Evolutionary conservation across 495 filamentous ascomycete species (phyloP).

Genomic region (Aspergillus diversus): DNA sequence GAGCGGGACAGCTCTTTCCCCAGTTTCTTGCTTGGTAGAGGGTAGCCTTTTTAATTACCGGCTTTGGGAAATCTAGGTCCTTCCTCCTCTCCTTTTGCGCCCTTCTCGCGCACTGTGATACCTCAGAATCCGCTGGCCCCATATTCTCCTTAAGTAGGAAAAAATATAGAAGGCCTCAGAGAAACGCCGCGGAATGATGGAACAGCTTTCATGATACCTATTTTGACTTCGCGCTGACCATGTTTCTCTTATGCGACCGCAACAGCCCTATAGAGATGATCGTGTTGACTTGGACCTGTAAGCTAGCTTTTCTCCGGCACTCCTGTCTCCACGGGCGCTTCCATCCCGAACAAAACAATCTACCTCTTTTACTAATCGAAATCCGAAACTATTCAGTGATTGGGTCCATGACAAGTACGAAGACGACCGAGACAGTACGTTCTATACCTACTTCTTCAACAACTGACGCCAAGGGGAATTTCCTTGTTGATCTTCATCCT

Average conservation of each 20-base stretch:
- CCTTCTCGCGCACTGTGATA: slow-evolving; percentile 45
- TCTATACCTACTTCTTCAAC: slow-evolving; percentile 30
- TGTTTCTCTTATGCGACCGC: slow-evolving; percentile 47
- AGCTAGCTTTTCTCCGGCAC: slow-evolving; percentile 11
- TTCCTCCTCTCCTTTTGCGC: slow-evolving; percentile 43
- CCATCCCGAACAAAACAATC: slow-evolving; percentile 3
- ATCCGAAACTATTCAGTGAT: slow-evolving; percentile 57
- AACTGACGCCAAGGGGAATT: background rate
- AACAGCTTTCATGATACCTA: slow-evolving; percentile 48
- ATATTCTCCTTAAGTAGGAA: slow-evolving; percentile 35
- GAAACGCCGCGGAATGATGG: slow-evolving; percentile 39
- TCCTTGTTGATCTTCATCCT: slow-evolving; percentile 10
- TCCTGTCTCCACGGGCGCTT: slow-evolving; percentile 5
- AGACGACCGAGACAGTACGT: slow-evolving; percentile 58
- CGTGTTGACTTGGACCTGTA: slow-evolving; percentile 61
- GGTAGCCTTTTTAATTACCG: slow-evolving; percentile 39
- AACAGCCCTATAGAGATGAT: slow-evolving; percentile 61
- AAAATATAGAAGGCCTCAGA: slow-evolving; percentile 34
- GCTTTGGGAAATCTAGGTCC: slow-evolving; percentile 40
- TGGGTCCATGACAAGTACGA: slow-evolving; percentile 92
- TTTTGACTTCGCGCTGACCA: slow-evolving; percentile 61
- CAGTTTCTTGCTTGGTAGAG: slow-evolving; percentile 1
- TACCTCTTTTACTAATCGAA: slow-evolving; percentile 16
- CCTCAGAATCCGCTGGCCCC: slow-evolving; percentile 37
- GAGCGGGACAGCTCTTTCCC: background rate